Evolutionary conservation across 1,284 basidiomycete genomes (phyloP), one percentile per base, ranked within the genome.

Genomic region (Trichosporon inkin): DNA sequence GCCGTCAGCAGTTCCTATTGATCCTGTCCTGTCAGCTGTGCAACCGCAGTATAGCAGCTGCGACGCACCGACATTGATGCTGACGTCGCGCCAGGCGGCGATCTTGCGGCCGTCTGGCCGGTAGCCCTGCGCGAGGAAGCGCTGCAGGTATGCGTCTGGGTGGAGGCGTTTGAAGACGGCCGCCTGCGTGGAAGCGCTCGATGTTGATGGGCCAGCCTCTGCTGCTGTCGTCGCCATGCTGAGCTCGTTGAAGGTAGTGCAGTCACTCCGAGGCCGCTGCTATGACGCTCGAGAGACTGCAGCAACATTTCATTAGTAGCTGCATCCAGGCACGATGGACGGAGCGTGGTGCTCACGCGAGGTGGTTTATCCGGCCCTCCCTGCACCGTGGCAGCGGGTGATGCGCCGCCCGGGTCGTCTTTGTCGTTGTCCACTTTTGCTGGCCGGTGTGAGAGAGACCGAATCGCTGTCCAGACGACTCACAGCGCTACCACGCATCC

Each of bases 1-100:
- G 0, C 92, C 92, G 67, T 93, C 83, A 0, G 93, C 92, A 0
- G 92, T 95, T 0, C 88, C 87, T 77, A 97, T 89, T 0, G 92
- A 94, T 57, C 89, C 90, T 86, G 58, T 11, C 28, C 28, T 10
- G 55, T 58, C 32, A 63, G 34, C 17, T n/a, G 32, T 32, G 16
- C 6, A 35, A 10, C 22, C 39, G 3, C 37, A 10, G 38, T 20
- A 7, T 10, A n/a, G n/a, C n/a, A 40, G 11, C 22, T 41, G 16
- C 28, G 19, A 81, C 87, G 68, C 67, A 90, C 89, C 89, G 56
- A 85, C 81, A 73, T 90, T 88, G 44, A 89, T 78, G 52, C 82
- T 85, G 22, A 87, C 81, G 57, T 87, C 84, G 55, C 90, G 81
- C 84, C 85, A 90, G 14, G 80, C 83, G 32, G 78, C 76, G 22